Conservation (phyloP, 352 stramenopile species). For the Pythium graminicola region DNA sequence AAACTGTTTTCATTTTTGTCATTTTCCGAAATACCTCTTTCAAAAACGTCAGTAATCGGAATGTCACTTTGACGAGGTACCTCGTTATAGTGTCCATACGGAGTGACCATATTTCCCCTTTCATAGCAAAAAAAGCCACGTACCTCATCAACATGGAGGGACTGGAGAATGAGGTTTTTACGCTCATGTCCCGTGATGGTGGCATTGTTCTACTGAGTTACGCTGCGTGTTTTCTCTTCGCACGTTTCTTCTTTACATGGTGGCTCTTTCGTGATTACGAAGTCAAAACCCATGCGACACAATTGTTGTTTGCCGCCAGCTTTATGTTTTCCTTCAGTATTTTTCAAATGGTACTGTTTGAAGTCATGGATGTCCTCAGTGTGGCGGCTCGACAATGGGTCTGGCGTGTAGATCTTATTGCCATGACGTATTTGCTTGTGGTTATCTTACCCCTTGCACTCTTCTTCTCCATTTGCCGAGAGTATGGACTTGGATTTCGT, state of each 20-base stretch:
- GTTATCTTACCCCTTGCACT: constrained; percentile 67
- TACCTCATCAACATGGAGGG: not conserved
- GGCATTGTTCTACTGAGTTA: constrained; percentile 18
- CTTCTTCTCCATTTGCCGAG: constrained; percentile 65
- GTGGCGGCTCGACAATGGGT: constrained; percentile 62
- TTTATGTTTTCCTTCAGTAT: constrained; percentile 77
- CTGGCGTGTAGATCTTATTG: constrained; percentile 69
- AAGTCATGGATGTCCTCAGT: constrained; percentile 63
- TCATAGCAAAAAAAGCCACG: not conserved
- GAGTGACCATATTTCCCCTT: not conserved
- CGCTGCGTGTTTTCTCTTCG: constrained; percentile 49
- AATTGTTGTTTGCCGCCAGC: constrained; percentile 63
- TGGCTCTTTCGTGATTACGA: constrained; percentile 85
- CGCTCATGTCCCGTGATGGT: constrained; percentile 19
- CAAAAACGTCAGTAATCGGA: too few relatives aligned
- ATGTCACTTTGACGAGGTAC: not conserved
- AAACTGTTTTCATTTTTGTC: not conserved
- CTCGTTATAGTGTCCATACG: not conserved
- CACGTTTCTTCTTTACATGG: constrained; percentile 74
- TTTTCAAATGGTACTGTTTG: constrained; percentile 77
- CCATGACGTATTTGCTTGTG: constrained; percentile 70
- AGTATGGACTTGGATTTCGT: constrained; percentile 37
- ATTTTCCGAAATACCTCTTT: too few relatives aligned
- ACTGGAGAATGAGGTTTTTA: constrained; percentile 1
- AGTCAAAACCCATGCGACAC: constrained; percentile 45